Percentiles rank a stretch among this genome's conserved stretches.
Evolutionary conservation across 2,329 filamentous ascomycete genomes (phyloP).

Genomic region (Fusarium falciforme): DNA sequence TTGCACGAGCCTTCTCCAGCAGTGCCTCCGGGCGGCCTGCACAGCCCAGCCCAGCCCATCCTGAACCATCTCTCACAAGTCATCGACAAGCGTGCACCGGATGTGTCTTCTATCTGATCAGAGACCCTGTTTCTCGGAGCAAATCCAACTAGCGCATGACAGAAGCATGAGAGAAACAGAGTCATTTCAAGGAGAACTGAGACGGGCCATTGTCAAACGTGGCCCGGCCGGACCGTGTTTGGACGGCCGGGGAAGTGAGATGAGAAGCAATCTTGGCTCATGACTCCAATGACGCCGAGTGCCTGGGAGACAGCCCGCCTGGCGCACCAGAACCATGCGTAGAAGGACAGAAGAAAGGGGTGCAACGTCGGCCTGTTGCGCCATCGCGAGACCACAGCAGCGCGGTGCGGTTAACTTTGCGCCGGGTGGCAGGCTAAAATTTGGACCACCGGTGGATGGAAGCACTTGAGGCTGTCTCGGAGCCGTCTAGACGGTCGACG

Average conservation of each 20-base stretch:
- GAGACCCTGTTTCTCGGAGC: constrained; percentile 13
- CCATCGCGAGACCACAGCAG: constrained; percentile 29
- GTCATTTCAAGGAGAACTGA: constrained; percentile 6
- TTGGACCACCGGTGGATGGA: constrained; percentile 24
- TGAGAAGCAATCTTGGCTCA: constrained; percentile 27
- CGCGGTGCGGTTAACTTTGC: constrained; percentile 29
- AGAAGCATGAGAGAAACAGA: constrained; percentile 16
- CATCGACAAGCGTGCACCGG: background rate
- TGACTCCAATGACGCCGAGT: constrained; percentile 21
- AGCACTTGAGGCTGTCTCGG: constrained; percentile 30
- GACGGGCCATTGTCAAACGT: constrained; percentile 9
- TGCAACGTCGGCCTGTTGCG: constrained; percentile 29
- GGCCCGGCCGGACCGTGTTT: constrained; percentile 15
- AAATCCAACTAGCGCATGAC: constrained; percentile 22
- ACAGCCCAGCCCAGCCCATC: background rate
- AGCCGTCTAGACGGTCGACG: constrained; percentile 34
- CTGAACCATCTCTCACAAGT: background rate
- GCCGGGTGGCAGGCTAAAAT: constrained; percentile 33
- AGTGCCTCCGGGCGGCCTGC: background rate
- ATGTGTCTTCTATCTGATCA: background rate
- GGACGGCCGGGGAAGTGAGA: constrained; percentile 18
- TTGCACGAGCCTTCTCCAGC: background rate
- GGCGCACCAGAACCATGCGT: constrained; percentile 22
- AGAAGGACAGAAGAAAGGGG: constrained; percentile 36
- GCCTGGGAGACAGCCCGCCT: constrained; percentile 20